phyloP scores from a whole-genome alignment of 1,284 basidiomycete genomes.

The Microbotryum scabiosae region DNA sequence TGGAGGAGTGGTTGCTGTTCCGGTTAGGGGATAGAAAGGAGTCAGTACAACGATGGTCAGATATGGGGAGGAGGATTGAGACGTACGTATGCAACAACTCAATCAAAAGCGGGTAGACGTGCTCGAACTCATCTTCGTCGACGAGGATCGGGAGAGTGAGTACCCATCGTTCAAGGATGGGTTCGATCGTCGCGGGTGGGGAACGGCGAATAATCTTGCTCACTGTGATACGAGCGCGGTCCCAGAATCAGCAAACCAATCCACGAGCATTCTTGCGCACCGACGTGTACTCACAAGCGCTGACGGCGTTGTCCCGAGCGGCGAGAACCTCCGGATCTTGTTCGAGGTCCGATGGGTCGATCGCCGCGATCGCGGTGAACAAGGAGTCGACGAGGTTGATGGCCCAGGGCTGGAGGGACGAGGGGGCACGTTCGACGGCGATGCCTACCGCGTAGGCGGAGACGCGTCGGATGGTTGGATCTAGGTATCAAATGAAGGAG shows the following conservation, averaged over 20 bases:
- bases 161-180: conserved; percentile 5
- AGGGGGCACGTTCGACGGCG: not conserved
- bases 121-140: conserved; percentile 11
- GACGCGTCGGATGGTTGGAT: not conserved
- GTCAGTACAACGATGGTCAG: not conserved
- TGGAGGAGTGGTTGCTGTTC: not conserved
- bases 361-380: not conserved
- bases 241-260: not conserved
- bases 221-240: not conserved
- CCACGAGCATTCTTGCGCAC: not conserved
- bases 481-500: not conserved
- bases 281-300: conserved; percentile 1
- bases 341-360: not conserved
- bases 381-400: conserved; percentile 3
- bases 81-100: conserved; percentile 3
- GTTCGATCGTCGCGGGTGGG: not conserved
- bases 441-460: conserved; percentile 2
- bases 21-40: not conserved
- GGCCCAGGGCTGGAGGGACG: not conserved
- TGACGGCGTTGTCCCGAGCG: conserved; percentile 8
- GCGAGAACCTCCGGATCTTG: not conserved
- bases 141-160: conserved; percentile 3
- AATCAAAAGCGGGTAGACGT: conserved; percentile 1
- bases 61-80: not conserved
- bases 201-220: conserved; percentile 6